Conservation (phyloP, 1,284 basidiomycete genomes). For the Sporisorium iseilematis-ciliati region DNA sequence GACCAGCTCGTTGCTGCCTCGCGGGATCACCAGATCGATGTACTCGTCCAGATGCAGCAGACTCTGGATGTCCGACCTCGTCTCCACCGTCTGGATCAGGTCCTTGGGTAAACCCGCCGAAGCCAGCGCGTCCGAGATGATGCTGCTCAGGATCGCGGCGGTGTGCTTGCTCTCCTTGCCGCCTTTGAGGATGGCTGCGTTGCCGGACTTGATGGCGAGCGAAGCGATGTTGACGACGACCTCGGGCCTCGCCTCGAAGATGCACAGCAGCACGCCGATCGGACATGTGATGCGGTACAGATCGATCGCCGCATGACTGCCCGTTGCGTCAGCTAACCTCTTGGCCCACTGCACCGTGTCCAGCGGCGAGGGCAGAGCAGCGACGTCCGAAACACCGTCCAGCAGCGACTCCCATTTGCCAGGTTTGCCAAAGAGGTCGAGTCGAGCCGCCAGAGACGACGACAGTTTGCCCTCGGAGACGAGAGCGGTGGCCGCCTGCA, state of each 20-base stretch:
- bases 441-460: conserved; percentile 81
- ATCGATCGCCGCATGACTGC: conserved; percentile 77
- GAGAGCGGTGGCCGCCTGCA: conserved; percentile 76
- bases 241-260: conserved; percentile 97
- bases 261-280: conserved; percentile 94
- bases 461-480: conserved; percentile 87
- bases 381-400: conserved; percentile 88
- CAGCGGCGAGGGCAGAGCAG: conserved; percentile 84
- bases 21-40: conserved; percentile 96
- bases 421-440: conserved; percentile 81
- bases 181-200: conserved; percentile 69
- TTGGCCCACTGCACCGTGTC: conserved; percentile 89
- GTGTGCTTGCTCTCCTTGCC: conserved; percentile 63
- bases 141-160: conserved; percentile 43
- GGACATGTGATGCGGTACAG: conserved; percentile 95
- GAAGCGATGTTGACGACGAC: conserved; percentile 98
- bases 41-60: conserved; percentile 87
- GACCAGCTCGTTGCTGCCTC: conserved; percentile 93
- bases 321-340: conserved; percentile 76
- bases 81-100: conserved; percentile 92
- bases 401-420: conserved; percentile 97
- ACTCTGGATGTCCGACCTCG: conserved; percentile 88
- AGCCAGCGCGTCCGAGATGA: conserved; percentile 83
- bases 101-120: conserved; percentile 77
- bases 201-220: conserved; percentile 95